Conservation (phyloP, 495 filamentous ascomycete species). For the Platismatia glauca region DNA sequence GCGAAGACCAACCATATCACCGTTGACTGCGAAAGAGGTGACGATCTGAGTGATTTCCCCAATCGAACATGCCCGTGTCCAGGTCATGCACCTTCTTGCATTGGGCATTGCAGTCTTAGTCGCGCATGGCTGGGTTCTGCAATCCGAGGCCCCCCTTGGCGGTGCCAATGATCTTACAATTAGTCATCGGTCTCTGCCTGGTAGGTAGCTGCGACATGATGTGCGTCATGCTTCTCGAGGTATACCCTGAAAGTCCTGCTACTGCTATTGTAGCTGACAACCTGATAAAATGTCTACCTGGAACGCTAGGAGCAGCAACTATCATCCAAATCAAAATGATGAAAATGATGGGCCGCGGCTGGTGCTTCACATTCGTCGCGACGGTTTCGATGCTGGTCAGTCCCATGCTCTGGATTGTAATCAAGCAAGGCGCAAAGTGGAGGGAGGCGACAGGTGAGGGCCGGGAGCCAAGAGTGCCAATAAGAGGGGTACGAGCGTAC, state of each 20-base stretch:
- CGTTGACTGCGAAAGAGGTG: constrained; percentile 21
- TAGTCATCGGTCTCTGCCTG: constrained; percentile 30
- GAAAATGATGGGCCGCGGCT: constrained; percentile 38
- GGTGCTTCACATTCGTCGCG: constrained; percentile 28
- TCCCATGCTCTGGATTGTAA: background rate
- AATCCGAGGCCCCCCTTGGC: constrained; percentile 30
- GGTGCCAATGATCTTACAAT: constrained; percentile 34
- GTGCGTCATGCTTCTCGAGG: constrained; percentile 37
- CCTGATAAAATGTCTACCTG: constrained; percentile 37
- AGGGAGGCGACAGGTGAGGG: background rate
- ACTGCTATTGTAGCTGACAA: constrained; percentile 42
- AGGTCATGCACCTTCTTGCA: constrained; percentile 15
- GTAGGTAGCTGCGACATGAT: constrained; percentile 24
- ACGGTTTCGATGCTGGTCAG: background rate
- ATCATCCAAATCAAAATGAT: constrained; percentile 36
- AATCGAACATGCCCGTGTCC: constrained; percentile 39
- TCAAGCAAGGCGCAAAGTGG: background rate
- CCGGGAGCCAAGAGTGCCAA: background rate
- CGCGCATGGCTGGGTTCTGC: constrained; percentile 41
- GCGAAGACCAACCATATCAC: constrained; percentile 11
- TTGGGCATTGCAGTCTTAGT: constrained; percentile 17
- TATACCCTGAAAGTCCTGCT: constrained; percentile 33
- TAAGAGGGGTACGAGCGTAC: background rate
- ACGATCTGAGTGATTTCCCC: constrained; percentile 36
- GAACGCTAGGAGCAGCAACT: constrained; percentile 35